phyloP scores from a whole-genome alignment of 2,329 filamentous ascomycete species.

The Microcyclospora tardicrescens region DNA sequence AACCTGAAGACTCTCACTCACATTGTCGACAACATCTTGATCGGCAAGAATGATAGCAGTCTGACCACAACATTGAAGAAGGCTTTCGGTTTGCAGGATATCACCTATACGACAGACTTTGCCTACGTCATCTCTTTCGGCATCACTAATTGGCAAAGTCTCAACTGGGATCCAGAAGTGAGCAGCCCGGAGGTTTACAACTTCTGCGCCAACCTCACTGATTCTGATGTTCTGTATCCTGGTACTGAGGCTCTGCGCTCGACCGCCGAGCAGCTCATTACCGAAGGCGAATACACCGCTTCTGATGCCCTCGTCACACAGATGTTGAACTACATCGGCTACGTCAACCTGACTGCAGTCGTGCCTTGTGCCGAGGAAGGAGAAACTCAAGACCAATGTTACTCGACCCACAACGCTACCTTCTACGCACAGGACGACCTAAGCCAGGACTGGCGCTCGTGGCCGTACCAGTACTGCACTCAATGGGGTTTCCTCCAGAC shows the following conservation, averaged over 20 bases:
- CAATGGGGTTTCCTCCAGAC: constrained; percentile 71
- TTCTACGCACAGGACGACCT: constrained; percentile 34
- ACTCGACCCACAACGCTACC: constrained; percentile 34
- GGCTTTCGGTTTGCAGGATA: constrained; percentile 37
- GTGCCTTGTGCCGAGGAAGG: constrained; percentile 24
- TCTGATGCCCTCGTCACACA: constrained; percentile 35
- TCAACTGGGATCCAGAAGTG: constrained; percentile 47
- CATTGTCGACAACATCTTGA: constrained; percentile 46
- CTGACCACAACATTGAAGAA: constrained; percentile 37
- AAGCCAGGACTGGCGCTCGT: constrained; percentile 31
- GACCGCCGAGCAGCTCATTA: constrained; percentile 33
- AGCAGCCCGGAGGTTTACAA: constrained; percentile 36
- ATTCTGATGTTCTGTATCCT: constrained; percentile 31
- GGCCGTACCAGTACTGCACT: constrained; percentile 46
- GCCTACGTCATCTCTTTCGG: constrained; percentile 32
- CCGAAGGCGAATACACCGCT: constrained; percentile 33
- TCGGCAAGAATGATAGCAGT: constrained; percentile 30
- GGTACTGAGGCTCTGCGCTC: constrained; percentile 25
- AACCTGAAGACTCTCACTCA: constrained; percentile 49
- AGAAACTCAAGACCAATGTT: constrained; percentile 39
- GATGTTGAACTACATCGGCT: constrained; percentile 46
- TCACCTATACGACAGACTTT: constrained; percentile 43
- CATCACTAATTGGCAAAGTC: constrained; percentile 40
- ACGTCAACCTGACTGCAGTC: constrained; percentile 35
- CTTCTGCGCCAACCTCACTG: constrained; percentile 46